Conservation (phyloP, 2,329 filamentous ascomycete species). For the Xylaria sp. region DNA sequence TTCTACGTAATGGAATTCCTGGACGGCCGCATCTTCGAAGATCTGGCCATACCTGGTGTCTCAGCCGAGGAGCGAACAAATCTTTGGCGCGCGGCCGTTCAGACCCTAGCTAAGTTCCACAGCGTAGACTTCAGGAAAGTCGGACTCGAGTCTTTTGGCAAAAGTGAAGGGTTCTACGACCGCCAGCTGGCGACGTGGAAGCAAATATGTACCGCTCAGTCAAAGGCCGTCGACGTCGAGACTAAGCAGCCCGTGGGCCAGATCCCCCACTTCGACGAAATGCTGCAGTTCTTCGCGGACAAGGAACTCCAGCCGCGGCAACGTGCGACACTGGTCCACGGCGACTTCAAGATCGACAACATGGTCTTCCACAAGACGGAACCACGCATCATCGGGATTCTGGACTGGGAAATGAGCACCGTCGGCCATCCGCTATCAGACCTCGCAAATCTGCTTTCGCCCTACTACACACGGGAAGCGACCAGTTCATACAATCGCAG, state of each 20-base stretch:
- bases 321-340: conserved; percentile 83
- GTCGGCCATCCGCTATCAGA: conserved; percentile 96
- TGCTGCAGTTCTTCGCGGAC: conserved; percentile 81
- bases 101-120: conserved; percentile 88
- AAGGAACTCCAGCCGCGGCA: conserved; percentile 78
- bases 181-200: conserved; percentile 87
- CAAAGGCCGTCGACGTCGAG: conserved; percentile 78
- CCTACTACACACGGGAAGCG: conserved; percentile 39
- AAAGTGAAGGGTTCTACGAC: conserved; percentile 80
- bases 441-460: conserved; percentile 75
- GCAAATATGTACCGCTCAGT: conserved; percentile 81
- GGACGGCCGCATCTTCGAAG: conserved; percentile 92
- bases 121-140: conserved; percentile 73
- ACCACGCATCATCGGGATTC: conserved; percentile 87
- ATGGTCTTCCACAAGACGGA: conserved; percentile 90
- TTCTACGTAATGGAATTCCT: conserved; percentile 99
- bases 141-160: conserved; percentile 79
- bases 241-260: conserved; percentile 80
- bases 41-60: conserved; percentile 80
- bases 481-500: conserved; percentile 36
- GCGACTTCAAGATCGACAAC: conserved; percentile 97
- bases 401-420: conserved; percentile 99
- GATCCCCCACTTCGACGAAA: conserved; percentile 84
- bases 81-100: conserved; percentile 88
- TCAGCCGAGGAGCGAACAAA: conserved; percentile 75